Conservation (phyloP, 1,139 yeast genomes). For the Protomyces pachydermus region DNA sequence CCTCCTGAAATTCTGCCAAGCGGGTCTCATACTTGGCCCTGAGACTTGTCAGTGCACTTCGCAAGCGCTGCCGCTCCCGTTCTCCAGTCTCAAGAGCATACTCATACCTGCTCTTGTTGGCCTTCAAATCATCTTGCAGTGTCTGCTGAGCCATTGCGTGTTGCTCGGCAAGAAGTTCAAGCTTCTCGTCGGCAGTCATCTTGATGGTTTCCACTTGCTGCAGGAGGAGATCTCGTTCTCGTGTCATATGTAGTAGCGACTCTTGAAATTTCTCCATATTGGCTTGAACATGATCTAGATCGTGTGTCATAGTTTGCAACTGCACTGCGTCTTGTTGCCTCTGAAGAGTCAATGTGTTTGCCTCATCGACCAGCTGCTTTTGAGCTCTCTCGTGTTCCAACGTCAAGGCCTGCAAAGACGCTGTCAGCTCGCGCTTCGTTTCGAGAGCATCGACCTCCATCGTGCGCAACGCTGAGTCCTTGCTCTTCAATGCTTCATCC, state of each 20-base stretch:
- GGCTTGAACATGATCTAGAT: not conserved
- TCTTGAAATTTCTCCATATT: not conserved
- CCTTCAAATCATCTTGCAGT: conserved; percentile 3
- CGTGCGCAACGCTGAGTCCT: not conserved
- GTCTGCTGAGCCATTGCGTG: conserved; percentile 3
- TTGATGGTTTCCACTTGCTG: not conserved
- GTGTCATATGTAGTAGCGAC: not conserved
- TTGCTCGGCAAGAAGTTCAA: conserved; percentile 2
- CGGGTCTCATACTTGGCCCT: conserved; percentile 8
- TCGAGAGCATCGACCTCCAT: not conserved
- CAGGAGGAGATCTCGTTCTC: not conserved
- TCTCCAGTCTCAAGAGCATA: not conserved
- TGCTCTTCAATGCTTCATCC: not conserved
- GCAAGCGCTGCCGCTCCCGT: not conserved
- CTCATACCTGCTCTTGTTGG: not conserved
- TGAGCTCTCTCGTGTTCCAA: not conserved
- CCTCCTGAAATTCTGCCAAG: conserved; percentile 11
- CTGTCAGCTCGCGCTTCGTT: not conserved
- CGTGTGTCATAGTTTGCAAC: not conserved
- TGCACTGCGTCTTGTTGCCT: not conserved
- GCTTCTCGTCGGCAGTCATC: conserved; percentile 10
- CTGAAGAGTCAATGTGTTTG: not conserved
- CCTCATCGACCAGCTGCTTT: not conserved
- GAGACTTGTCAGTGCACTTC: not conserved
- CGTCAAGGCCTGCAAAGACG: not conserved